Conservation (phyloP, 495 filamentous ascomycete genomes). For the Bathelium albidoporum region DNA sequence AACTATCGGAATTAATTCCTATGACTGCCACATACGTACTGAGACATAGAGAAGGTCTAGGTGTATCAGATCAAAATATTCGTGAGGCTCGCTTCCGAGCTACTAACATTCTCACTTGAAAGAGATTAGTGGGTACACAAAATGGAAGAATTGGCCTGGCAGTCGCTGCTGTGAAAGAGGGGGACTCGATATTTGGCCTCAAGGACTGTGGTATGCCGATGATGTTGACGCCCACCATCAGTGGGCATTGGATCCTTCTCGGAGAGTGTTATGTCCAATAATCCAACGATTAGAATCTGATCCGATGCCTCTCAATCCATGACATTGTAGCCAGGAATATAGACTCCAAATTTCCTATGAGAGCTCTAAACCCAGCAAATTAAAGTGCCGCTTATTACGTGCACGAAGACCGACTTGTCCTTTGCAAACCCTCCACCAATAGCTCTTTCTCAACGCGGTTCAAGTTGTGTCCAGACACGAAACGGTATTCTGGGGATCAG, state of each 20-base stretch:
- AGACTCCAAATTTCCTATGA: too few species aligned
- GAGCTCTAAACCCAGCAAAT: too few species aligned
- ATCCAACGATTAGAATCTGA: too few species aligned
- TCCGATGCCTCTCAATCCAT: too few species aligned
- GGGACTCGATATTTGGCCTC: not conserved
- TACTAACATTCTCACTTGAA: not conserved
- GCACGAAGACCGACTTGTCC: too few species aligned
- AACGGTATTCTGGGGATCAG: too few species aligned
- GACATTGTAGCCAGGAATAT: too few species aligned
- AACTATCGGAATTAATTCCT: not conserved
- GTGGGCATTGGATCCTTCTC: not conserved
- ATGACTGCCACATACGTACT: not conserved
- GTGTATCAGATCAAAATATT: not conserved
- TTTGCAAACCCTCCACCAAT: too few species aligned
- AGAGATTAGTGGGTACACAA: not conserved
- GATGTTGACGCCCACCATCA: not conserved
- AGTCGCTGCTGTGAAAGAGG: not conserved
- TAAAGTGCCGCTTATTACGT: too few species aligned
- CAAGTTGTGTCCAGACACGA: too few species aligned
- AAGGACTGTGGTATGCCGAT: not conserved
- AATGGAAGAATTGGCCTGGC: not conserved
- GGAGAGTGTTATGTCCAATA: not conserved
- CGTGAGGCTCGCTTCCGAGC: not conserved
- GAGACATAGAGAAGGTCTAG: not conserved
- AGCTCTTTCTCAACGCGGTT: too few species aligned